These are phyloP conservation scores for Cucurbita pepo DNA, from an alignment of 306 rosid genomes.

Conservation along the genomic window DNA sequence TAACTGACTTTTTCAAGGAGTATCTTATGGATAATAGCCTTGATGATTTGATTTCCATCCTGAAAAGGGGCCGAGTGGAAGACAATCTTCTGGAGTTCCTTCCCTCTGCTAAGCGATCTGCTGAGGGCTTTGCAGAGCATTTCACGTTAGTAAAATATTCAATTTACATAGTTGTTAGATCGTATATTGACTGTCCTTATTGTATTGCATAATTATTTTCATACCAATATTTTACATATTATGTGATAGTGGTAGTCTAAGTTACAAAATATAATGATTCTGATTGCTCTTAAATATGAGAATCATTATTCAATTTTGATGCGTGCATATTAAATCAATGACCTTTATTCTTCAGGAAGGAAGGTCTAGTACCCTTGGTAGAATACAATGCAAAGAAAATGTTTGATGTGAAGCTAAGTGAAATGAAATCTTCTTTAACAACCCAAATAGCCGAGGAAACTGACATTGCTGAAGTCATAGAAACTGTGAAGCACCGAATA, in stretches of 20 bases:
- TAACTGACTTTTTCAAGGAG: slow-evolving; percentile 95
- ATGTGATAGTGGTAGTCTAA: background rate
- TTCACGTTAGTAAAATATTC: slow-evolving; percentile 47
- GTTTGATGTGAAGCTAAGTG: slow-evolving; percentile 87
- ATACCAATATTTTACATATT: background rate
- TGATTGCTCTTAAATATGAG: background rate
- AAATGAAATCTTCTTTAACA: slow-evolving; percentile 90
- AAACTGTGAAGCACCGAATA: slow-evolving; percentile 79
- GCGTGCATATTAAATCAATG: background rate
- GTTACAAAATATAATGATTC: background rate
- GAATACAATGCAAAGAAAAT: slow-evolving; percentile 95
- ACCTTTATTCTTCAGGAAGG: slow-evolving; percentile 51
- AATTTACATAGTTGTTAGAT: background rate
- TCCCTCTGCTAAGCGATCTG: slow-evolving; percentile 75
- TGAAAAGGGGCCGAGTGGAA: slow-evolving; percentile 93
- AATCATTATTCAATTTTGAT: background rate
- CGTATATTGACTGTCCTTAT: background rate
- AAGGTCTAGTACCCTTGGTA: slow-evolving; percentile 75
- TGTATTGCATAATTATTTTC: background rate
- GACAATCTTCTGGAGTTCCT: slow-evolving; percentile 79
- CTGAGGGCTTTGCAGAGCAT: slow-evolving; percentile 87
- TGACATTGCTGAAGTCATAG: slow-evolving; percentile 87
- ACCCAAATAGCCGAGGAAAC: slow-evolving; percentile 86
- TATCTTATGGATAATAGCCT: slow-evolving; percentile 89
- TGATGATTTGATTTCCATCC: slow-evolving; percentile 90